phyloP scores from a whole-genome alignment of 352 stramenopile genomes.

The Elongisporangium prolatum region DNA sequence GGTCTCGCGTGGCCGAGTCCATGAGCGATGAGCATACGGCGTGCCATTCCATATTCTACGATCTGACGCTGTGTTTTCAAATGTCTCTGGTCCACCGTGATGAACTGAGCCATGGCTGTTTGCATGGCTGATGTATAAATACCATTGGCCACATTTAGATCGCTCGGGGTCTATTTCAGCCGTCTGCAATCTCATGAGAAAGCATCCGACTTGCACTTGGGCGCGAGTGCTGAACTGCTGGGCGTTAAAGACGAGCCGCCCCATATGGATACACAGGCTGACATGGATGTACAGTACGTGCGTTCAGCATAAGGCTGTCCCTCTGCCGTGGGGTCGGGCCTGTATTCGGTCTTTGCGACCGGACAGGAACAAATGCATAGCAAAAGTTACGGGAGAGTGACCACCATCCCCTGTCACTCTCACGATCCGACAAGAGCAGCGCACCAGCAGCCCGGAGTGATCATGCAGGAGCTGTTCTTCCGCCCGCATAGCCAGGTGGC shows the following conservation, averaged over 20 bases:
- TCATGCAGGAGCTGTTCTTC: not conserved
- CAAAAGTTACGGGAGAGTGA: not conserved
- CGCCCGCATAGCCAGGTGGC: not conserved
- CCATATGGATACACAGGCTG: not conserved
- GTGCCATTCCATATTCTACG: not conserved
- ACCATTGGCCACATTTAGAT: not conserved
- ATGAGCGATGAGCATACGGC: not conserved
- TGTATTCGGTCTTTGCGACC: not conserved
- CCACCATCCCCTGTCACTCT: not conserved
- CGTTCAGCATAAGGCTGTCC: not conserved
- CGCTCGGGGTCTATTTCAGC: not conserved
- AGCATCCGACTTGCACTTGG: not conserved
- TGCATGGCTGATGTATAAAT: not conserved
- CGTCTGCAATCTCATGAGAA: not conserved
- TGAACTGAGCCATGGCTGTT: not conserved
- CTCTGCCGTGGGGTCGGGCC: not conserved
- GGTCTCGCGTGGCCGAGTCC: slow-evolving; percentile 15
- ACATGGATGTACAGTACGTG: not conserved
- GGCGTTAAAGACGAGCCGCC: not conserved
- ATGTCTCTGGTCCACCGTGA: not conserved
- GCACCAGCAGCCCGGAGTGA: not conserved
- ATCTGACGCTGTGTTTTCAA: not conserved
- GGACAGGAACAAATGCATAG: not conserved
- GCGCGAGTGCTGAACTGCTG: not conserved
- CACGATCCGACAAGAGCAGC: not conserved